Percentiles rank a stretch among this genome's conserved stretches.
phyloP scores from a whole-genome alignment of 2,329 filamentous ascomycete species.

The Thielaviopsis populi region DNA sequence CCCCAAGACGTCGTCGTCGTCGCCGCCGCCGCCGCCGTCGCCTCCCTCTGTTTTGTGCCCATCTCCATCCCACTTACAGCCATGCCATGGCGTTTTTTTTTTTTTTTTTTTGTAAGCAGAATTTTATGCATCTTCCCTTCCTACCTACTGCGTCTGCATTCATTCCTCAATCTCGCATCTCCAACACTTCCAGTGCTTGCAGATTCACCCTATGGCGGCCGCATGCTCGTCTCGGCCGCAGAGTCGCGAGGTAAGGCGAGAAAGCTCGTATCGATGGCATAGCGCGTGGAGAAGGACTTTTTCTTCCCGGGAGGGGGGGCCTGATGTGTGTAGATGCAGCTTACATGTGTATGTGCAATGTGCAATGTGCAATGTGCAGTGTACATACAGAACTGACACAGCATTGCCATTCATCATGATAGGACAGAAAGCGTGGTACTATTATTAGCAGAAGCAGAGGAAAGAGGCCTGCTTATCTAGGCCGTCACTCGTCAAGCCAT shows the following conservation, averaged over 20 bases:
- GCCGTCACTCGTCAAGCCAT: not conserved
- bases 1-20: not conserved
- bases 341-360: not conserved
- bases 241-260: not conserved
- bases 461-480: not conserved
- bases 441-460: too few species aligned
- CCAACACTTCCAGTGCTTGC: not conserved
- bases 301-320: not conserved
- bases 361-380: too few species aligned
- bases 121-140: not conserved
- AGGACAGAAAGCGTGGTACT: too few species aligned
- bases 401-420: too few species aligned
- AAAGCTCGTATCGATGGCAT: not conserved
- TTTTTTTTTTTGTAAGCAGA: too few species aligned
- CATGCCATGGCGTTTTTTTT: too few species aligned
- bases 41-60: not conserved
- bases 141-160: not conserved
- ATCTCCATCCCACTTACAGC: not conserved
- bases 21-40: too few species aligned
- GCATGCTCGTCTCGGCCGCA: not conserved
- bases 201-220: not conserved
- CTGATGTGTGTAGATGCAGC: not conserved
- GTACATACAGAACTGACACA: too few species aligned
- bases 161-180: not conserved
- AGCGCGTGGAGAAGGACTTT: not conserved